Conservation (phyloP, 495 filamentous ascomycete genomes). For the Trypethelium eluteriae region DNA sequence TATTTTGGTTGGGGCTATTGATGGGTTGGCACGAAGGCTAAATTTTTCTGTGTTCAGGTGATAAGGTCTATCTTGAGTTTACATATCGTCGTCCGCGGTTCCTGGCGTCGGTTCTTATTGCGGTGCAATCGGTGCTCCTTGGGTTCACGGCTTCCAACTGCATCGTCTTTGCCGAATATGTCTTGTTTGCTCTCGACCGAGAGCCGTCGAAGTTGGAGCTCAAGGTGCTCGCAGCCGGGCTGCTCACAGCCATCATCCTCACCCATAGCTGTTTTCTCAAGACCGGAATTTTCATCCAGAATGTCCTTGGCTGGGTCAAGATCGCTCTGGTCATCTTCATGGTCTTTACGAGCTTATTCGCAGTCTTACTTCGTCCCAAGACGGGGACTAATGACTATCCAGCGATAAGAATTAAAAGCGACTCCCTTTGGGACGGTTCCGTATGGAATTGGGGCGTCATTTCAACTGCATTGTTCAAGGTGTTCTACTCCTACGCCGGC, state of each 20-base stretch:
- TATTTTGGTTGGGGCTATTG: background rate
- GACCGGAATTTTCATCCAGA: conserved; percentile 28
- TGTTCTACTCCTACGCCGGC: conserved; percentile 64
- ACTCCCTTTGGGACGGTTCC: conserved; percentile 45
- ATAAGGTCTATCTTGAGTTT: conserved; percentile 73
- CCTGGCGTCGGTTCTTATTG: conserved; percentile 60
- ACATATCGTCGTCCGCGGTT: conserved; percentile 62
- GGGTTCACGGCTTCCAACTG: conserved; percentile 53
- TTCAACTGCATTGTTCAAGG: conserved; percentile 62
- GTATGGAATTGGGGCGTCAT: conserved; percentile 50
- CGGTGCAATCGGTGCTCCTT: conserved; percentile 58
- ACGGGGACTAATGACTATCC: conserved; percentile 17
- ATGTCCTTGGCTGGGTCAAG: conserved; percentile 31
- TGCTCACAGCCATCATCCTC: conserved; percentile 28
- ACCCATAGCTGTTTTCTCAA: conserved; percentile 29
- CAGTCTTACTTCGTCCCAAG: conserved; percentile 23
- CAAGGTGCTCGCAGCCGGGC: conserved; percentile 24
- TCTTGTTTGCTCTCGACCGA: conserved; percentile 27
- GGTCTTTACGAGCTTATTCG: conserved; percentile 39
- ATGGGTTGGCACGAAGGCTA: background rate
- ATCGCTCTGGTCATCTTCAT: conserved; percentile 35
- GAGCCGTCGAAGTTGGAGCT: conserved; percentile 19
- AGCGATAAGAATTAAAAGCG: conserved; percentile 28
- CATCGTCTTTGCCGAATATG: conserved; percentile 30
- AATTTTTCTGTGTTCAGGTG: conserved; percentile 16